These are phyloP conservation scores for Orbilia blumenaviensis DNA, from an alignment of 2,329 filamentous ascomycete species.

Conservation along the genomic window DNA sequence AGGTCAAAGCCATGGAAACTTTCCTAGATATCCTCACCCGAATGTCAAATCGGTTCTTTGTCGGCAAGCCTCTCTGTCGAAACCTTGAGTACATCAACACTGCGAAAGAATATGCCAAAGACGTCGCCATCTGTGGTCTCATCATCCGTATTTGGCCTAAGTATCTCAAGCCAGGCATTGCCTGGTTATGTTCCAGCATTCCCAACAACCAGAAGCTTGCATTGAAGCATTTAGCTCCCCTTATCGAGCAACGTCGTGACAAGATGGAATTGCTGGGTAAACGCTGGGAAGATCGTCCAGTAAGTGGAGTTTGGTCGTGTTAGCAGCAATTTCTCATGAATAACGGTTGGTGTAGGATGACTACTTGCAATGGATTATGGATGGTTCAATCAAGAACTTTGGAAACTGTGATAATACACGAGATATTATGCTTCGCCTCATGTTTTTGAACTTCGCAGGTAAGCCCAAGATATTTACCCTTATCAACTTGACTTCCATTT, in stretches of 20 bases:
- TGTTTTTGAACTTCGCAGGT: conserved; percentile 53
- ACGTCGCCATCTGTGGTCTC: conserved; percentile 42
- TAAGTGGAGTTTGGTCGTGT: neutral
- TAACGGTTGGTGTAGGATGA: conserved; percentile 31
- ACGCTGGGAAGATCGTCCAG: conserved; percentile 37
- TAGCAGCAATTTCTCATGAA: neutral
- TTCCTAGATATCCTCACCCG: conserved; percentile 49
- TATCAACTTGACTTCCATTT: neutral
- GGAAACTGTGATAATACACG: conserved; percentile 33
- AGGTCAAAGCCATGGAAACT: conserved; percentile 32
- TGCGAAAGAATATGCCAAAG: conserved; percentile 47
- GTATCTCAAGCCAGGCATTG: conserved; percentile 25
- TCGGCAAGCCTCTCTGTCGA: conserved; percentile 42
- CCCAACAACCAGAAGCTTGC: conserved; percentile 41
- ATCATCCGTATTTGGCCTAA: conserved; percentile 47
- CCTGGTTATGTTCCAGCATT: conserved; percentile 36
- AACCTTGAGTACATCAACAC: conserved; percentile 49
- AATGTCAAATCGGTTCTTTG: conserved; percentile 48
- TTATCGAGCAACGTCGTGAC: conserved; percentile 40
- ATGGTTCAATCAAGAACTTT: conserved; percentile 39
- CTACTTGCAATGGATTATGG: conserved; percentile 53
- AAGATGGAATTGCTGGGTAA: conserved; percentile 49
- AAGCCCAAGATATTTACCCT: neutral
- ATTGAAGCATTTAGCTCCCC: conserved; percentile 36
- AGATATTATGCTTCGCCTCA: conserved; percentile 51